Evolutionary conservation across 1,139 yeast species (phyloP).

Genomic region (Sporopachydermia cereana): DNA sequence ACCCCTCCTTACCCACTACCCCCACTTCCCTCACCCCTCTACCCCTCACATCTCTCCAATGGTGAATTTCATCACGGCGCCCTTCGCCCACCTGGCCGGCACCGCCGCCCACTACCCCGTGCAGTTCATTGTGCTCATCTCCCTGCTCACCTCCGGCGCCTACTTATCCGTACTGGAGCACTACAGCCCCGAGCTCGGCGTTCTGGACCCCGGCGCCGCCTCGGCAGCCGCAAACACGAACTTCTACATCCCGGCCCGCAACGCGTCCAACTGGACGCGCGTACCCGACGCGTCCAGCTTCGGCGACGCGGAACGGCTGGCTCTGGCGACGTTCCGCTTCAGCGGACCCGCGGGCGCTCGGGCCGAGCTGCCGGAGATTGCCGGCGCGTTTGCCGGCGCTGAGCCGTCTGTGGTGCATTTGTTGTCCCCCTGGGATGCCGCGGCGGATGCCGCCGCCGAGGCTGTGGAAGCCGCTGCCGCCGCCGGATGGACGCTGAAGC

Average conservation of each 20-base stretch:
- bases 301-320: slow-evolving; percentile 33
- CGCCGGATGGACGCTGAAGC: slow-evolving; percentile 13
- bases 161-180: slow-evolving; percentile 76
- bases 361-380: slow-evolving; percentile 20
- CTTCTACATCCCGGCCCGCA: slow-evolving; percentile 16
- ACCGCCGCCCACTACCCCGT: slow-evolving; percentile 78
- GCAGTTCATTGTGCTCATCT: slow-evolving; percentile 67
- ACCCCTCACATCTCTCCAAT: neutral
- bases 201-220: slow-evolving; percentile 13
- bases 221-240: slow-evolving; percentile 10
- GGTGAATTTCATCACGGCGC: slow-evolving; percentile 12
- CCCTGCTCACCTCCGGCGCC: slow-evolving; percentile 69
- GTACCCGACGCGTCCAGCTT: slow-evolving; percentile 19
- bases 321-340: slow-evolving; percentile 46
- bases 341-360: slow-evolving; percentile 29
- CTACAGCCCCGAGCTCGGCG: slow-evolving; percentile 39
- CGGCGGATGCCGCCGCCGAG: slow-evolving; percentile 9
- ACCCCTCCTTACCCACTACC: neutral
- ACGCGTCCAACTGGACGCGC: slow-evolving; percentile 18
- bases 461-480: slow-evolving; percentile 11
- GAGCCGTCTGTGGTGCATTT: slow-evolving; percentile 19
- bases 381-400: slow-evolving; percentile 16
- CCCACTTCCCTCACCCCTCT: neutral
- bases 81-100: slow-evolving; percentile 41
- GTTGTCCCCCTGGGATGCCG: slow-evolving; percentile 16